Evolutionary conservation across 2,329 filamentous ascomycete genomes (phyloP), one percentile per base, ranked within the genome.

Genomic region (Parastagonospora nodorum): DNA sequence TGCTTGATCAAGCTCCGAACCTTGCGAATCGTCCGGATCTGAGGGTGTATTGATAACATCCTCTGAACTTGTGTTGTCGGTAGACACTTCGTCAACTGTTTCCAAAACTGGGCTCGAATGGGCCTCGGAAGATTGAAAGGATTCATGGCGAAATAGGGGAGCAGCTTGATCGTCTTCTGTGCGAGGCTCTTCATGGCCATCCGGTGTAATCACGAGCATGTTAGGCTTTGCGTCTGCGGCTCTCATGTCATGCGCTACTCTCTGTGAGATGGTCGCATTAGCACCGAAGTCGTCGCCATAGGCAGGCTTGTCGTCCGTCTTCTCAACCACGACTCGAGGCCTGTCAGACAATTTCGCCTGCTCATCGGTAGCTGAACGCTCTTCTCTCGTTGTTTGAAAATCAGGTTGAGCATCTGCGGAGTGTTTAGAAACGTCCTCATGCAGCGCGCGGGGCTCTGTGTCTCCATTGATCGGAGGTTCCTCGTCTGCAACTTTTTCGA

Each of bases 211-310:
- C 27, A 69, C 45, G 35, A 71, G 50, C 38, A 67, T 51, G 43
- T 77, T 69, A 32, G 71, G 72, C 31, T 68, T 51, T 24, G 70
- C 69, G 53, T 75, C 72, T 10, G 67, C 59, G 10, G 66, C 57
- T 38, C 63, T 57, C 29, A 64, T 54, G 27, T 71, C 63, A 51
- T 71, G 66, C 2, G 73, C 70, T 35, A 69, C 53, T 42, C 70
- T 71, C 47, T 76, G 70, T 29, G 56, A 60, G 42, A 48, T 48
- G 4, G 70, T 74, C 19, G 71, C 70, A 39, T 64, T 48, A 6
- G 60, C 39, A 6, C 69, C 71, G 52, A 74, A 69, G 52, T 75
- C 70, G 37, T 76, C 72, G 10, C 68, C 72, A 62, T 69, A 57
- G 9, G 58, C 60, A 15, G 69, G 71, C 41, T 63, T 51, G 5